Conservation (phyloP, 768 basidiomycete species). For the Neoboletus subvelutipes region DNA sequence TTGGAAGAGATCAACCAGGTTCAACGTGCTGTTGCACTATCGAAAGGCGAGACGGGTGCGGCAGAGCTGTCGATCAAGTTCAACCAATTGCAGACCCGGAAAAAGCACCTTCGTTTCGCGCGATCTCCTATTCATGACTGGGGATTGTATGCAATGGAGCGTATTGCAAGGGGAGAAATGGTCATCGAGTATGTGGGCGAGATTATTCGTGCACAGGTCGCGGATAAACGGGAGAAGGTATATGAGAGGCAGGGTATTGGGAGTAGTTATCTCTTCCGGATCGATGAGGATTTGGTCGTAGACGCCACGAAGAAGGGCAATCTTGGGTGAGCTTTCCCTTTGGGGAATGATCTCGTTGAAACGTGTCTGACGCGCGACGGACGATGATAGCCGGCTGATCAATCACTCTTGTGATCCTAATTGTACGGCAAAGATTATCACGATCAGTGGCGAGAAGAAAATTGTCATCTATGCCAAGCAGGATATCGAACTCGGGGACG, state of each 20-base stretch:
- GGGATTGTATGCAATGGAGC: conserved; percentile 98
- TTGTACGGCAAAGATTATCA: conserved; percentile 88
- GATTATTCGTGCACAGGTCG: conserved; percentile 91
- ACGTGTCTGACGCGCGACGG: conserved; percentile 13
- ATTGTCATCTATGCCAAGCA: conserved; percentile 99
- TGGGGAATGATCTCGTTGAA: neutral
- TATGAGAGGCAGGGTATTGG: conserved; percentile 98
- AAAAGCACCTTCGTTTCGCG: conserved; percentile 96
- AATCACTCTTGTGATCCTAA: conserved; percentile 99
- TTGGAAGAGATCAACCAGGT: conserved; percentile 95
- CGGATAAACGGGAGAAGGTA: conserved; percentile 94
- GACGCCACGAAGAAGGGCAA: conserved; percentile 99
- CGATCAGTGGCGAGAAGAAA: conserved; percentile 91
- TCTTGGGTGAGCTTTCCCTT: conserved; percentile 68
- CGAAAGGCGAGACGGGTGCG: conserved; percentile 70
- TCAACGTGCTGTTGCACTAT: conserved; percentile 73
- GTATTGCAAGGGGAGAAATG: conserved; percentile 93
- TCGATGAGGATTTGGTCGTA: conserved; percentile 96
- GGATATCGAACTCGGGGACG: conserved; percentile 93
- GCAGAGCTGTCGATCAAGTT: conserved; percentile 87
- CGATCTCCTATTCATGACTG: conserved; percentile 97
- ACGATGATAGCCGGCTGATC: conserved; percentile 74
- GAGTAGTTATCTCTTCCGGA: conserved; percentile 95
- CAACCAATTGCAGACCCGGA: conserved; percentile 95
- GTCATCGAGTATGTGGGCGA: conserved; percentile 99